Base-by-base conservation (phyloP, 2,329 filamentous ascomycete genomes). In the Fusarium sp. region DNA sequence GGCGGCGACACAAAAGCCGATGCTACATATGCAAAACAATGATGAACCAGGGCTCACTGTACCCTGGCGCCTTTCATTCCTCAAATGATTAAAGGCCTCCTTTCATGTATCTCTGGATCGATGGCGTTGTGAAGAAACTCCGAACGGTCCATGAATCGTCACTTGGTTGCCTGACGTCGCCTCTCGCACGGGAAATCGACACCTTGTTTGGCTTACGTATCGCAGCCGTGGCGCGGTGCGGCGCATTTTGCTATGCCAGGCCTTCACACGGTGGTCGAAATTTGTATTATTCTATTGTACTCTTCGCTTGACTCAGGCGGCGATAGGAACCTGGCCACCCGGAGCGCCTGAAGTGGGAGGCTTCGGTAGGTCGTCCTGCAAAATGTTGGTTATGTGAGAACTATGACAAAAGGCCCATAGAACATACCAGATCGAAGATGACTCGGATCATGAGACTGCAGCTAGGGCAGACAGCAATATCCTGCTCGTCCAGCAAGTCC, bases 381-480 rank as follows among this genome's bases (percentile, higher is more conserved):
- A 50, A 46, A 45, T 43, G 38, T 52, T 45, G 38, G 38, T 52
- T 45, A 40, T 42, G 18, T 7, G 28, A 10, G 26, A 17, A 26
- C 7, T 24, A 9, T 26, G 28, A 14, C 7, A 24, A 5, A 31
- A 49, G 1, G 2, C 28, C 36, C 14, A 10, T 46, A 20, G n/a
- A 44, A 75, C 90, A 74, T 80, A 96, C 94, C 77, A 88, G 80
- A 71, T 98, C 96, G 74, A 94, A 99, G 46, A 99, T 97, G 15
- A 99, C 95, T 61, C 91, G 84, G 59, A 99, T 97, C 94, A 97
- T 97, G 74, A 99, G 83, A 80, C 95, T 98, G 81, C 96, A 99
- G 78, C 95, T 98, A 22, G 96, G 96, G 76, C 96, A 99, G 13
- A 98, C 93, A n/a, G 92, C 96, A 77, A 99, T 94, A 74, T 98